Conservation (phyloP, 2,329 filamentous ascomycete species). For the Cercospora sp. region DNA sequence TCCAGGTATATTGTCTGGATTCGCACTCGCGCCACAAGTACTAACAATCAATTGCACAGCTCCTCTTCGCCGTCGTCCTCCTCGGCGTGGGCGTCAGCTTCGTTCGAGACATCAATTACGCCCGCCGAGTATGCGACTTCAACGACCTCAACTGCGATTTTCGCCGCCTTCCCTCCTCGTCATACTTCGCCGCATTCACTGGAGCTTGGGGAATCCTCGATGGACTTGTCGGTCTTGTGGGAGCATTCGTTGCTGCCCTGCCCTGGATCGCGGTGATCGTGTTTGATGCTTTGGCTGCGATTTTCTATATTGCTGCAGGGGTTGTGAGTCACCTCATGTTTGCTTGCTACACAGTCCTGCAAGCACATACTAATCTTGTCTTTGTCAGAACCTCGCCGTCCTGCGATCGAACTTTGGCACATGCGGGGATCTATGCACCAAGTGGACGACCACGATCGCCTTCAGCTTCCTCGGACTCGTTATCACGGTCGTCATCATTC, state of each 20-base stretch:
- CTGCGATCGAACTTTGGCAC: conserved; percentile 4
- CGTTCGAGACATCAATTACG: neutral
- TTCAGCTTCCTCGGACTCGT: conserved; percentile 23
- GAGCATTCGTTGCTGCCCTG: conserved; percentile 14
- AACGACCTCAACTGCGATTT: neutral
- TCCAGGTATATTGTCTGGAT: conserved; percentile 9
- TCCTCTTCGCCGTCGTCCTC: conserved; percentile 18
- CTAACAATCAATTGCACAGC: neutral
- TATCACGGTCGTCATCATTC: conserved; percentile 11
- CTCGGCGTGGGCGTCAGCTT: conserved; percentile 15
- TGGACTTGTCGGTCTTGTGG: conserved; percentile 18
- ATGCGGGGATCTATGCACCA: conserved; percentile 9
- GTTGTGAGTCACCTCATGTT: conserved; percentile 11
- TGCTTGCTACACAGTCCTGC: neutral
- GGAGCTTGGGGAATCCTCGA: conserved; percentile 23
- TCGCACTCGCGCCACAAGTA: neutral
- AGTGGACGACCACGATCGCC: conserved; percentile 15
- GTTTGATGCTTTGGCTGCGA: conserved; percentile 19
- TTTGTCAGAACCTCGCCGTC: conserved; percentile 7
- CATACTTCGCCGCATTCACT: conserved; percentile 16
- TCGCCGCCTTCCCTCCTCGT: conserved; percentile 1
- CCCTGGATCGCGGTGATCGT: conserved; percentile 12
- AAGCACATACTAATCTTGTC: neutral
- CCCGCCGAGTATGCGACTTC: conserved; percentile 1
- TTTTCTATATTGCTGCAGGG: conserved; percentile 25